Conservation (phyloP, 2,329 filamentous ascomycete species). For the Macrophomina pseudophaseolina region DNA sequence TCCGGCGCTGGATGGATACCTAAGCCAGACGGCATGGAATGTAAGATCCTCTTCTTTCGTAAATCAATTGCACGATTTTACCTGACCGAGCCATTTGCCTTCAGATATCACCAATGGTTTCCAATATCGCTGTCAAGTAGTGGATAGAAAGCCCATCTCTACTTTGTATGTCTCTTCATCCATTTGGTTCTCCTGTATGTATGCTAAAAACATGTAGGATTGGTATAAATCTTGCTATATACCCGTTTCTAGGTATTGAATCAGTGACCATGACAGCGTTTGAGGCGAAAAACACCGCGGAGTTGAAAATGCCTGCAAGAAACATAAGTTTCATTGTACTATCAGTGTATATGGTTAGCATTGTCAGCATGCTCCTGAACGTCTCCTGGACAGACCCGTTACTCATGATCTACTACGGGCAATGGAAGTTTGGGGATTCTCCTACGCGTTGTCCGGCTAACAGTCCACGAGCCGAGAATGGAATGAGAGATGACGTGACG, state of each 20-base stretch:
- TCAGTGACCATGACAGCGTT: slow-evolving; percentile 42
- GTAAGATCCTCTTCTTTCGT: background rate
- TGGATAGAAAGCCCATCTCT: slow-evolving; percentile 33
- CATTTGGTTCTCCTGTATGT: background rate
- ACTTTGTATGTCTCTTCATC: slow-evolving; percentile 33
- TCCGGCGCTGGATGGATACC: background rate
- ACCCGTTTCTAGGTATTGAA: slow-evolving; percentile 42
- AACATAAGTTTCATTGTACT: slow-evolving; percentile 37
- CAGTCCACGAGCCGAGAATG: background rate
- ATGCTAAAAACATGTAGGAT: slow-evolving; percentile 29
- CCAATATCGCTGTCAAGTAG: slow-evolving; percentile 32
- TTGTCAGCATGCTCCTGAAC: slow-evolving; percentile 36
- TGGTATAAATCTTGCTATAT: slow-evolving; percentile 39
- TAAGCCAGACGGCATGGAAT: background rate
- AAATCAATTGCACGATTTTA: too few relatives aligned
- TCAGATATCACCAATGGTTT: slow-evolving; percentile 27
- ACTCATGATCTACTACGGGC: slow-evolving; percentile 30
- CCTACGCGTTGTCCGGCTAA: background rate
- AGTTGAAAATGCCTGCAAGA: slow-evolving; percentile 36
- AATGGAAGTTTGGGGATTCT: background rate
- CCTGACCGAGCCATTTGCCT: background rate
- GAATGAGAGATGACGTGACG: background rate
- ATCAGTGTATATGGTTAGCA: slow-evolving; percentile 36
- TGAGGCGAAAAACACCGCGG: slow-evolving; percentile 36
- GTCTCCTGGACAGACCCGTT: slow-evolving; percentile 33